These are phyloP conservation scores for Saccharomyces cerevisiae DNA, from an alignment of 805 yeast species.

Conservation along the genomic window DNA sequence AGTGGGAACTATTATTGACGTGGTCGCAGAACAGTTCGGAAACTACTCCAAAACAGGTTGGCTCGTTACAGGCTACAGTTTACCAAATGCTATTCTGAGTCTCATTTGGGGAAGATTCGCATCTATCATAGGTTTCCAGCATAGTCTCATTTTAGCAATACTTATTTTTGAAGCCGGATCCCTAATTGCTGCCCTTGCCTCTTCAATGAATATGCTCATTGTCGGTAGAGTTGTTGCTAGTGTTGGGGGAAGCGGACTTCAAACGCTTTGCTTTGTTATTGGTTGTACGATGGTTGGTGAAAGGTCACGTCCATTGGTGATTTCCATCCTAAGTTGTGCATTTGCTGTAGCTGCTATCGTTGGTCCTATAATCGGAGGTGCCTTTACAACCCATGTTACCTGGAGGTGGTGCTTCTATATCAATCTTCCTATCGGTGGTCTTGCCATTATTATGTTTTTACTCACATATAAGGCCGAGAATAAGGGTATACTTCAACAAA, in stretches of 20 bases:
- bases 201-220: slow-evolving; percentile 50
- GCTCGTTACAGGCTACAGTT: slow-evolving; percentile 47
- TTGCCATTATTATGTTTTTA: slow-evolving; percentile 15
- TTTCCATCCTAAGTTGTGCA: slow-evolving; percentile 21
- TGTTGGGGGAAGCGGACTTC: slow-evolving; percentile 63
- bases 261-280: slow-evolving; percentile 44
- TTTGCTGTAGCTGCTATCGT: slow-evolving; percentile 44
- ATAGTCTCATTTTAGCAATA: slow-evolving; percentile 40
- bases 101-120: slow-evolving; percentile 53
- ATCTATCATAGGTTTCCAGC: slow-evolving; percentile 50
- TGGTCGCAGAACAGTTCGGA: slow-evolving; percentile 42
- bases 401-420: slow-evolving; percentile 78
- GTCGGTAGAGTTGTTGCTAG: slow-evolving; percentile 69
- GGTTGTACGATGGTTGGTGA: slow-evolving; percentile 32
- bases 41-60: slow-evolving; percentile 49
- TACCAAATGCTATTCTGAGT: slow-evolving; percentile 45
- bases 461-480: slow-evolving; percentile 12
- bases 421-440: slow-evolving; percentile 59
- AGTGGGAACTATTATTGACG: slow-evolving; percentile 41
- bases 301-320: slow-evolving; percentile 19
- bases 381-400: slow-evolving; percentile 46
- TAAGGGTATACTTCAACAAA: neutral
- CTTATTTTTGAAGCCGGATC: slow-evolving; percentile 56
- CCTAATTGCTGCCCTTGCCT: slow-evolving; percentile 46
- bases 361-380: slow-evolving; percentile 66